Conservation (phyloP, 495 filamentous ascomycete genomes). For the Penicillium argentinense region DNA sequence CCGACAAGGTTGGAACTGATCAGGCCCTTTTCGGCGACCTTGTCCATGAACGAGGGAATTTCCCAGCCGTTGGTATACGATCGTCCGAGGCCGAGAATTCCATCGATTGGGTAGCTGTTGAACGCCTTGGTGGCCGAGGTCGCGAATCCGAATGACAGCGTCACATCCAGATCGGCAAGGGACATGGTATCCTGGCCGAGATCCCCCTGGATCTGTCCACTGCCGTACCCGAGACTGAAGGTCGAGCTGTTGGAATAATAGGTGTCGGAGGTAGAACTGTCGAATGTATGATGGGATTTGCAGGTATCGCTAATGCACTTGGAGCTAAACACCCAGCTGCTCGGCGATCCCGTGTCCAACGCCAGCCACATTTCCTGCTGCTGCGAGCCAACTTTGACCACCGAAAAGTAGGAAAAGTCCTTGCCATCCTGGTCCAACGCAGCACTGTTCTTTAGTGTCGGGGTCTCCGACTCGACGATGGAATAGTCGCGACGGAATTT, state of each 20-base stretch:
- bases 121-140: slow-evolving; percentile 68
- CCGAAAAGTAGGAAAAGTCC: slow-evolving; percentile 76
- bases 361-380: slow-evolving; percentile 68
- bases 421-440: slow-evolving; percentile 72
- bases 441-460: slow-evolving; percentile 56
- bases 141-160: slow-evolving; percentile 68
- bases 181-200: slow-evolving; percentile 62
- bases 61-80: slow-evolving; percentile 39
- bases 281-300: slow-evolving; percentile 64
- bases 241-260: slow-evolving; percentile 50
- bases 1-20: slow-evolving; percentile 66
- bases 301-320: slow-evolving; percentile 64
- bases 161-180: slow-evolving; percentile 61
- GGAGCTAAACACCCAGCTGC: slow-evolving; percentile 75
- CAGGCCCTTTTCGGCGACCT: slow-evolving; percentile 53
- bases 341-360: slow-evolving; percentile 75
- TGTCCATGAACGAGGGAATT: slow-evolving; percentile 62
- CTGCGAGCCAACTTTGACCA: slow-evolving; percentile 64
- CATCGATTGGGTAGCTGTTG: slow-evolving; percentile 74
- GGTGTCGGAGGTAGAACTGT: slow-evolving; percentile 56
- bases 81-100: slow-evolving; percentile 77
- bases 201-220: slow-evolving; percentile 63
- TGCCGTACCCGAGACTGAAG: slow-evolving; percentile 65
- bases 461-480: slow-evolving; percentile 54
- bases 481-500: slow-evolving; percentile 44